Percentiles rank a stretch among this genome's conserved stretches.
phyloP scores from a whole-genome alignment of 805 yeast genomes.

The Candida takata region DNA sequence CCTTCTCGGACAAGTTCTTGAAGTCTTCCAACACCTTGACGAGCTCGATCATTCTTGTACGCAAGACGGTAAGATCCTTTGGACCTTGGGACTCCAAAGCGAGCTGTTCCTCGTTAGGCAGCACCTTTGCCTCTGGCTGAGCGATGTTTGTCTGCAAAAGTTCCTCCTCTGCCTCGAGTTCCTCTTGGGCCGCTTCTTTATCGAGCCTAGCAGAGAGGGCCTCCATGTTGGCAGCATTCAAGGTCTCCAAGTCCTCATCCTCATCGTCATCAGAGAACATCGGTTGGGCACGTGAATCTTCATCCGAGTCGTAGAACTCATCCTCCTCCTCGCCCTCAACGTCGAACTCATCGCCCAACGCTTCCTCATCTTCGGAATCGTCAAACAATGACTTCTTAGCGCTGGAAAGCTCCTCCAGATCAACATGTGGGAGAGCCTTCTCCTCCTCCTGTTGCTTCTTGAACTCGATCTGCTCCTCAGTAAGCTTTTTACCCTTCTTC shows the following conservation, averaged over 20 bases:
- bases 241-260: conserved; percentile 59
- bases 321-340: conserved; percentile 42
- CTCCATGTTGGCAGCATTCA: conserved; percentile 82
- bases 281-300: conserved; percentile 21
- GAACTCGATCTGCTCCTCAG: conserved; percentile 21
- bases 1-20: conserved; percentile 74
- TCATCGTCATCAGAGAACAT: conserved; percentile 31
- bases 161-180: conserved; percentile 54
- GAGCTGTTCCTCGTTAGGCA: conserved; percentile 65
- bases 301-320: conserved; percentile 23
- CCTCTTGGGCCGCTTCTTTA: conserved; percentile 50
- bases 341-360: conserved; percentile 43
- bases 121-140: conserved; percentile 70
- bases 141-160: conserved; percentile 47
- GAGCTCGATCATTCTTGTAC: conserved; percentile 93
- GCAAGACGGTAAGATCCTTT: conserved; percentile 70
- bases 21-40: conserved; percentile 92
- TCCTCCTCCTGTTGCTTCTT: conserved; percentile 31
- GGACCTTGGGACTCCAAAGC: conserved; percentile 44
- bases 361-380: conserved; percentile 36
- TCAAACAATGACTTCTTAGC: conserved; percentile 75
- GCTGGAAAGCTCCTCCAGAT: conserved; percentile 54
- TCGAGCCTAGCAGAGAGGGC: conserved; percentile 64
- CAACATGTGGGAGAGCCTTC: conserved; percentile 56
- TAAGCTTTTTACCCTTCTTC: conserved; percentile 17